Conservation (phyloP, 2,329 filamentous ascomycete species). For the Aspergillus fischeri region DNA sequence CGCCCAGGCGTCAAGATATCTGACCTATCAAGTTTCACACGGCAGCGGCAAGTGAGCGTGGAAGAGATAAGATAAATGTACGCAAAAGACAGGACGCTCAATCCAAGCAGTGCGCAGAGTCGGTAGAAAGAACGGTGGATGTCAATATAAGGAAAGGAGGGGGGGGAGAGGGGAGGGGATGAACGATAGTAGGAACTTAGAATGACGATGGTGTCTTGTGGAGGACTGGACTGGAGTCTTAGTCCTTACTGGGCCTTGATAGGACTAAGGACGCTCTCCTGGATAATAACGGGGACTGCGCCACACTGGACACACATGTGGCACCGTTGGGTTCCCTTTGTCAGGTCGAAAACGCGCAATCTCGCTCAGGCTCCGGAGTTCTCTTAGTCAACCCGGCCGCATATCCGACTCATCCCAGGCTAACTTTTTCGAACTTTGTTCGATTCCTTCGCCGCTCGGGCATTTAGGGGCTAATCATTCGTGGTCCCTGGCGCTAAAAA, state of each 20-base stretch:
- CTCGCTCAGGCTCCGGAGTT: neutral
- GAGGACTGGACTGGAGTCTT: conserved; percentile 2
- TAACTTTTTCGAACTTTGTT: neutral
- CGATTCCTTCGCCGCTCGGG: neutral
- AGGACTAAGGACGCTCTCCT: neutral
- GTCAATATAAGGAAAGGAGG: conserved; percentile 2
- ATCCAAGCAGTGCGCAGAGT: conserved; percentile 8
- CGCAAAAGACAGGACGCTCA: conserved; percentile 13
- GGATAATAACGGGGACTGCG: conserved; percentile 16
- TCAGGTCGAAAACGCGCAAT: conserved; percentile 13
- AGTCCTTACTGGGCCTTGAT: neutral
- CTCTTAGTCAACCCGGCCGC: neutral
- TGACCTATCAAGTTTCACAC: conserved; percentile 24
- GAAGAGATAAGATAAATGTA: conserved; percentile 13
- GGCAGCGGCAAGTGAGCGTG: conserved; percentile 8
- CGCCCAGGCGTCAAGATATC: conserved; percentile 30
- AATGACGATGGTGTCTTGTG: conserved; percentile 9
- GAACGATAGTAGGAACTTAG: conserved; percentile 2
- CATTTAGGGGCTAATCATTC: neutral
- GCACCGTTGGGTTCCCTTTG: conserved; percentile 13
- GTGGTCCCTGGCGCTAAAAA: neutral
- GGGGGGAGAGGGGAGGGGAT: conserved; percentile 8
- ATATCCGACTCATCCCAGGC: neutral
- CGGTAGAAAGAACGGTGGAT: conserved; percentile 4
- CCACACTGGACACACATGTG: conserved; percentile 20